Percentiles rank a stretch among this genome's conserved stretches.
These are phyloP conservation scores for Mariannaea elegans DNA, from an alignment of 2,329 filamentous ascomycete species.

Conservation along the genomic window DNA sequence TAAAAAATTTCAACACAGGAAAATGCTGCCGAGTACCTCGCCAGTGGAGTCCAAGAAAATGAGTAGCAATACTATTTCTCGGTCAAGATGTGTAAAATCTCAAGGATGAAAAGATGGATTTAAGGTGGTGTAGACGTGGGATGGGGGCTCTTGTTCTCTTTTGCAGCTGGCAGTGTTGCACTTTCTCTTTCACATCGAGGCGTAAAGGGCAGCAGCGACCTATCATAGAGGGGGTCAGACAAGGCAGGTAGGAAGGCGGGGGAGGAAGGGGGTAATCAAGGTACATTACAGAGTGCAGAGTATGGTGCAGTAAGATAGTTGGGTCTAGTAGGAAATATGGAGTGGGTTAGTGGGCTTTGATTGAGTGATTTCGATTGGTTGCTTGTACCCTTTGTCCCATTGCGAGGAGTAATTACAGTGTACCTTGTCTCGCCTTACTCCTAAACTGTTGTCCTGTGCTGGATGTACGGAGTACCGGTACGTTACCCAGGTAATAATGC, in stretches of 20 bases:
- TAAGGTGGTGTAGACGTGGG: background rate
- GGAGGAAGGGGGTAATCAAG: background rate
- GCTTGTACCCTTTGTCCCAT: too few relatives aligned
- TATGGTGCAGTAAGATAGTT: too few relatives aligned
- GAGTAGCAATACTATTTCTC: background rate
- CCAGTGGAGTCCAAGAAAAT: background rate
- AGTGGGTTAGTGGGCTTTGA: too few relatives aligned
- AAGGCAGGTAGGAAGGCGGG: background rate
- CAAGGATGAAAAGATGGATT: background rate
- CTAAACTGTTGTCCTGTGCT: too few relatives aligned
- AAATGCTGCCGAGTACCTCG: background rate
- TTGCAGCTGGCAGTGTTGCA: background rate
- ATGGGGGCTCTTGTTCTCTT: conserved; percentile 11
- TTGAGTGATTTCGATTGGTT: too few relatives aligned
- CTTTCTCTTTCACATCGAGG: background rate
- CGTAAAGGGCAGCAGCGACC: background rate
- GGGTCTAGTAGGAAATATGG: too few relatives aligned
- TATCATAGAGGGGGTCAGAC: too few relatives aligned
- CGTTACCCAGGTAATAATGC: too few relatives aligned
- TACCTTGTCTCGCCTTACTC: too few relatives aligned
- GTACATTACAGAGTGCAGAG: too few relatives aligned
- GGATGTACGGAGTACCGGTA: too few relatives aligned
- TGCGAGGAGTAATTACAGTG: too few relatives aligned
- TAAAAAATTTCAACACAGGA: background rate
- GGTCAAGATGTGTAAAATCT: background rate